Percentiles rank a stretch among this genome's conserved stretches.
These are phyloP conservation scores for Sphagnum contortum DNA, from an alignment of 225 moss, liverwort and hornwort species.

Conservation along the genomic window DNA sequence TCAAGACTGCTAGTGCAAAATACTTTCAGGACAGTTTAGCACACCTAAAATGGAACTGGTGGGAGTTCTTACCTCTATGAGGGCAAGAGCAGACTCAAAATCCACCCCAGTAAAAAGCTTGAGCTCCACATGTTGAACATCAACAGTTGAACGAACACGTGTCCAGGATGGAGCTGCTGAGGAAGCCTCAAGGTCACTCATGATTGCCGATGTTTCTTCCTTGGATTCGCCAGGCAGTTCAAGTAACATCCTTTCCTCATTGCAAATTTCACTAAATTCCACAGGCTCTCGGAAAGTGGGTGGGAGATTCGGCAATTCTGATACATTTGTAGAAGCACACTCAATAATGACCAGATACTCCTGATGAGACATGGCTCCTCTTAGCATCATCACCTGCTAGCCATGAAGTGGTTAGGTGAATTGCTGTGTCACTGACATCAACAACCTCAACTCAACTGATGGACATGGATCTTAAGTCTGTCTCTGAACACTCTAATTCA, in stretches of 20 bases:
- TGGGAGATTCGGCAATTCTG: constrained; percentile 71
- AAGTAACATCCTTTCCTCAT: constrained; percentile 78
- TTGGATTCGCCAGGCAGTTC: constrained; percentile 67
- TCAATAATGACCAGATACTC: constrained; percentile 94
- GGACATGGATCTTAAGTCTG: too few relatives aligned
- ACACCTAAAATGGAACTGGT: too few relatives aligned
- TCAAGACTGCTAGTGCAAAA: too few relatives aligned
- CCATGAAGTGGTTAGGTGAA: neutral
- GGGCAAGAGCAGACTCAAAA: constrained; percentile 73
- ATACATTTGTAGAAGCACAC: constrained; percentile 88
- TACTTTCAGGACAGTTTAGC: too few relatives aligned
- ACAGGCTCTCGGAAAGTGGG: constrained; percentile 72
- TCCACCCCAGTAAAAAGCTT: constrained; percentile 72
- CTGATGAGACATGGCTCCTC: constrained; percentile 90
- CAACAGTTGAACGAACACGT: constrained; percentile 78
- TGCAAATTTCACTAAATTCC: constrained; percentile 49
- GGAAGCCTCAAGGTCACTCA: constrained; percentile 23
- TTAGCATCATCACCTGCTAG: constrained; percentile 72
- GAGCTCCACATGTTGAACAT: constrained; percentile 76
- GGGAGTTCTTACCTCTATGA: constrained; percentile 63
- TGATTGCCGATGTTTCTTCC: constrained; percentile 26
- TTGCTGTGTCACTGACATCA: too few relatives aligned
- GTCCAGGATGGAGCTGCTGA: constrained; percentile 42
- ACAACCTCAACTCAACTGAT: too few relatives aligned
- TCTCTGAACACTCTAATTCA: too few relatives aligned